Base-by-base conservation (phyloP, 306 rosid genomes). In the Psophocarpus tetragonolobus region DNA sequence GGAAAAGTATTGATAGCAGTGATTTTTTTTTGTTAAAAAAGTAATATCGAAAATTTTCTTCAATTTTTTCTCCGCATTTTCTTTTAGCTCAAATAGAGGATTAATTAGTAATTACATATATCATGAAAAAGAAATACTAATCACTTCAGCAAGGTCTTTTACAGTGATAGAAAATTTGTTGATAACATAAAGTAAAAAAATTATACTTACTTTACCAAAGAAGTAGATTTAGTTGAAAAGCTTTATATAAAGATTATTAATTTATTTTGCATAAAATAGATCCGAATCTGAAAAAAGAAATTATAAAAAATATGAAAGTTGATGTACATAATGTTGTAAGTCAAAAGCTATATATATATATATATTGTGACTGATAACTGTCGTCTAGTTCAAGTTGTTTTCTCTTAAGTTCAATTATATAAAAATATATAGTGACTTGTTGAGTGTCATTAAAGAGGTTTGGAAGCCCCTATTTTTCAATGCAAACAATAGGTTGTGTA, bases 311-410 rank as follows among this genome's bases (percentile, higher is more conserved):
- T 24, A 56, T 4, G 27, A 54, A 72, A n/a, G 26, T 23, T 18
- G n/a, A 15, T 36, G 54, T 1, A 8, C n/a, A 54, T 23, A 57
- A 14, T 57, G 32, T 2, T 7, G 17, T 53, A 54, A 54, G 39
- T 73, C 67, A 54, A 39, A 26, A 39, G 42, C 78, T 41, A 27
- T 48, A 74, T 42, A 45, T 24, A 18, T 41, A 27, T 48, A 74
- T 42, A 45, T 24, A 18, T 41, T 2, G 29, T 42, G 79, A 42
- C 70, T 58, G 15, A 42, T 75, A 18, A 44, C 33, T 18, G 51
- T 76, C 11, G 24, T 26, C 5, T 35, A 1, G 14, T 54, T 65
- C 15, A 50, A 10, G 39, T n/a, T 32, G 29, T n/a, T 32, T 61
- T 20, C 12, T 27, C 45, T 74, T 74, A 54, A 21, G 23, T 6